Evolutionary conservation across 2,329 filamentous ascomycete species (phyloP).

Genomic region (Clarireedia homoeocarpa): DNA sequence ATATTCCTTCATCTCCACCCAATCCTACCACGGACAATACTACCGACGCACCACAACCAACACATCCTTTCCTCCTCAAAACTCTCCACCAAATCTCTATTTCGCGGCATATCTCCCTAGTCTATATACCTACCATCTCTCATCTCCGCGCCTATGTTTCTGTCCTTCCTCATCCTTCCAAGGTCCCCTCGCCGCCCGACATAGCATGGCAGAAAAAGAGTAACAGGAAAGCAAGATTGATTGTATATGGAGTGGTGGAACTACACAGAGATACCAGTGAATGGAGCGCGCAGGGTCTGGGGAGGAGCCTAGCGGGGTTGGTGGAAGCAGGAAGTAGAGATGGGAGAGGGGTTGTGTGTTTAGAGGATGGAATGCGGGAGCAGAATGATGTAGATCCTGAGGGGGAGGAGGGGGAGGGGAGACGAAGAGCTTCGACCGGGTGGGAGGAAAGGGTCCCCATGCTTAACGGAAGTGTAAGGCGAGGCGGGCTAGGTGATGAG

Average conservation of each 20-base stretch:
- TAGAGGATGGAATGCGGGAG: constrained; percentile 33
- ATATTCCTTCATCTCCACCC: constrained; percentile 1
- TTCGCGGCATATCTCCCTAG: constrained; percentile 59
- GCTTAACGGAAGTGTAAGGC: constrained; percentile 47
- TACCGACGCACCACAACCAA: constrained; percentile 11
- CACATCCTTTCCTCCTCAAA: constrained; percentile 46
- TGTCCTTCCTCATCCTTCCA: constrained; percentile 27
- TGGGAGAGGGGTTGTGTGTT: constrained; percentile 37
- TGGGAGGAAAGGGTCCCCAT: constrained; percentile 51
- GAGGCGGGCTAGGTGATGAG: constrained; percentile 34
- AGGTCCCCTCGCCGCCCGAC: constrained; percentile 1
- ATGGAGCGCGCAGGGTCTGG: constrained; percentile 68
- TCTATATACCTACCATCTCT: constrained; percentile 68
- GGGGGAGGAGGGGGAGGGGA: constrained; percentile 24
- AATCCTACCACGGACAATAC: neutral
- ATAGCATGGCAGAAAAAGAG: constrained; percentile 2
- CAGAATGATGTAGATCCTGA: constrained; percentile 17
- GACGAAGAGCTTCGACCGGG: constrained; percentile 13
- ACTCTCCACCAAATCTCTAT: constrained; percentile 62
- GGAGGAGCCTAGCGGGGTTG: constrained; percentile 51
- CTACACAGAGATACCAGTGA: constrained; percentile 62
- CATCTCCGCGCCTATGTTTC: constrained; percentile 71
- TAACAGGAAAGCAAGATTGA: constrained; percentile 32
- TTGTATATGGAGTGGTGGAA: constrained; percentile 58
- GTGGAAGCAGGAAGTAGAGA: constrained; percentile 50